A percentile compares a stretch with the other conserved stretches of the same genome.
phyloP scores from a whole-genome alignment of 805 yeast genomes.

The Torulaspora franciscae region DNA sequence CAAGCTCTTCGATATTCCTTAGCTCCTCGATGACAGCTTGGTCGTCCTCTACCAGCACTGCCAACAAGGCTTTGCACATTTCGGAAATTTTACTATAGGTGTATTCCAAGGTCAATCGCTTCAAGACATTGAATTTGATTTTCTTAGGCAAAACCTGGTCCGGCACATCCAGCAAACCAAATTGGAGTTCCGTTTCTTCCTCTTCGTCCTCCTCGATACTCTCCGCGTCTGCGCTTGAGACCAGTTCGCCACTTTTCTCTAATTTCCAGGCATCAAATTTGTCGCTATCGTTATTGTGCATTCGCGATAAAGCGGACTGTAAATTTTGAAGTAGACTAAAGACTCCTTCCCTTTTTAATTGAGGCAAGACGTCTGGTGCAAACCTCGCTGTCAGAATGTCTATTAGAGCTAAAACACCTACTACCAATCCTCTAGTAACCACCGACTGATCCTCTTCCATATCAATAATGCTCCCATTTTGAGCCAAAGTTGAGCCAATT shows the following conservation, averaged over 20 bases:
- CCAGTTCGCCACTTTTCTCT: constrained; percentile 18
- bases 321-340: constrained; percentile 18
- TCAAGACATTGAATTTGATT: constrained; percentile 23
- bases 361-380: constrained; percentile 41
- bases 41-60: constrained; percentile 17
- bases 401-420: constrained; percentile 49
- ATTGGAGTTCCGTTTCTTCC: constrained; percentile 27
- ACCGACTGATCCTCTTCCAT: constrained; percentile 11
- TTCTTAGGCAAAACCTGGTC: constrained; percentile 28
- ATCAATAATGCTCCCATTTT: constrained; percentile 38
- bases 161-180: constrained; percentile 34
- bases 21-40: constrained; percentile 25
- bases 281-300: constrained; percentile 18
- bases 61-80: constrained; percentile 18
- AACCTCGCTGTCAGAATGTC: constrained; percentile 42
- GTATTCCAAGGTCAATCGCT: constrained; percentile 11
- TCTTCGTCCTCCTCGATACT: constrained; percentile 30
- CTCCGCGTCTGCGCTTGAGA: constrained; percentile 19
- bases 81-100: constrained; percentile 14
- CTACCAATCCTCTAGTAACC: constrained; percentile 33
- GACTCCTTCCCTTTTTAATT: constrained; percentile 65
- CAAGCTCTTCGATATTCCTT: constrained; percentile 22
- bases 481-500: constrained; percentile 59
- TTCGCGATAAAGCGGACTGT: constrained; percentile 13
- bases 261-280: constrained; percentile 5